These are phyloP conservation scores for Fraxinus albicans DNA, from an alignment of 305 asterid genomes.

Conservation along the genomic window DNA sequence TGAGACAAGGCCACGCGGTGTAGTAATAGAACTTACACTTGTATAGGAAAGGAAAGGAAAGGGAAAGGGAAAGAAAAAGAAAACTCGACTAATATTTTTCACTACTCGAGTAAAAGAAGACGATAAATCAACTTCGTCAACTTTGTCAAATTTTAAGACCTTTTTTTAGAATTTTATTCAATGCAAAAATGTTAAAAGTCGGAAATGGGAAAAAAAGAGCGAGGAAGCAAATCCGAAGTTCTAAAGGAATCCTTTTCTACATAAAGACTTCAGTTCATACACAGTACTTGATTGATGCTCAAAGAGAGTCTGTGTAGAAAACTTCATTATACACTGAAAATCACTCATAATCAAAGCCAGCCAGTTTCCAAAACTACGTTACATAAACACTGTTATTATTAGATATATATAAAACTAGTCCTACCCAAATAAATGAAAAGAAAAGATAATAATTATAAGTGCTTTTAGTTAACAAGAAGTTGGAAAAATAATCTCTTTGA, in stretches of 20 bases:
- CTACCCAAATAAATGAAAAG: constrained; percentile 19
- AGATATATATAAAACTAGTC: constrained; percentile 13
- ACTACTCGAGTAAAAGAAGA: not conserved
- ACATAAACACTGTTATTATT: constrained; percentile 20
- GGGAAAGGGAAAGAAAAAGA: not conserved
- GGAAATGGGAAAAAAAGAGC: not conserved
- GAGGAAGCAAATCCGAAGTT: not conserved
- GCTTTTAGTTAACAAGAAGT: constrained; percentile 1
- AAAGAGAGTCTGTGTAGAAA: not conserved
- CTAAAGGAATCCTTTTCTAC: not conserved
- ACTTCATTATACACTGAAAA: constrained; percentile 8
- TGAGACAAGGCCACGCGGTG: not conserved
- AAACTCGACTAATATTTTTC: not conserved
- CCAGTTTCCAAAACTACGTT: constrained; percentile 22
- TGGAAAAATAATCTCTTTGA: not conserved
- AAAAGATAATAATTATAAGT: constrained; percentile 1
- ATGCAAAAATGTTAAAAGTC: not conserved
- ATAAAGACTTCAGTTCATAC: not conserved
- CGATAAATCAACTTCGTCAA: not conserved
- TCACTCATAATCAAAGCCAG: constrained; percentile 8
- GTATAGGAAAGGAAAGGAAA: not conserved
- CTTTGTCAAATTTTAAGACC: not conserved
- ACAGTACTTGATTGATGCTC: not conserved
- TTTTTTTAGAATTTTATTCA: not conserved
- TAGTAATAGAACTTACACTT: not conserved